Percentiles rank a stretch among this genome's conserved stretches.
Evolutionary conservation across 768 basidiomycete genomes (phyloP).

Genomic region (Trametes gibbosa): DNA sequence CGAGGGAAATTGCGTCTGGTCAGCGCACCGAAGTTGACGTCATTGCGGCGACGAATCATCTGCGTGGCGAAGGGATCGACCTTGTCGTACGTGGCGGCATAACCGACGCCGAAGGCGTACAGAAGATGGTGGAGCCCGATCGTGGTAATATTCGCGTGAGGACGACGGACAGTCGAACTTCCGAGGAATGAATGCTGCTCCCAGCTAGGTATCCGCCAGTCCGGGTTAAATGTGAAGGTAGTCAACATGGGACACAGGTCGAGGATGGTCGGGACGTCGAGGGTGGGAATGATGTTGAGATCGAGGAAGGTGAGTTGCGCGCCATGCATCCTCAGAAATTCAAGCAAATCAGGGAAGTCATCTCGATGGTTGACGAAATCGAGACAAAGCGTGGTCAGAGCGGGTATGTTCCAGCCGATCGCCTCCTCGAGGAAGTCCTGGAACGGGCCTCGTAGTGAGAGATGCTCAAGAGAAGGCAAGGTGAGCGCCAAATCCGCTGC

Average conservation of each 20-base stretch:
- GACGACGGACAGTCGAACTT: constrained; percentile 42
- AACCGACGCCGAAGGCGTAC: constrained; percentile 68
- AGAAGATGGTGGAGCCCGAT: constrained; percentile 70
- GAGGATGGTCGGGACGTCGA: constrained; percentile 59
- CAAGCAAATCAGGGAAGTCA: constrained; percentile 56
- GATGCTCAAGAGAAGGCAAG: constrained; percentile 57
- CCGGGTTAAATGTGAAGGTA: constrained; percentile 70
- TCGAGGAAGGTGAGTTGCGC: constrained; percentile 59
- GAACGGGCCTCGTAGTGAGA: constrained; percentile 58
- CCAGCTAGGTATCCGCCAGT: constrained; percentile 53
- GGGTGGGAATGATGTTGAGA: constrained; percentile 52
- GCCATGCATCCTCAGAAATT: constrained; percentile 63
- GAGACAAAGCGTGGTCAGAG: constrained; percentile 56
- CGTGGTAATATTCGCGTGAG: constrained; percentile 54
- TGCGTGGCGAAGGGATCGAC: constrained; percentile 43
- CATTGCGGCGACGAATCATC: constrained; percentile 52
- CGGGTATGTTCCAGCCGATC: constrained; percentile 61
- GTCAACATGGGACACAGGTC: constrained; percentile 60
- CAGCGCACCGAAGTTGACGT: constrained; percentile 59
- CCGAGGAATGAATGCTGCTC: constrained; percentile 28
- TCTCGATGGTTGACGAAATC: constrained; percentile 44
- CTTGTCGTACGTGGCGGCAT: constrained; percentile 41
- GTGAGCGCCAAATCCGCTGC: constrained; percentile 54
- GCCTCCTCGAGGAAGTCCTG: constrained; percentile 71
- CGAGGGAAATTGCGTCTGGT: constrained; percentile 56